These are phyloP conservation scores for Fusarium sacchari DNA, from an alignment of 2,329 filamentous ascomycete genomes.

Conservation along the genomic window DNA sequence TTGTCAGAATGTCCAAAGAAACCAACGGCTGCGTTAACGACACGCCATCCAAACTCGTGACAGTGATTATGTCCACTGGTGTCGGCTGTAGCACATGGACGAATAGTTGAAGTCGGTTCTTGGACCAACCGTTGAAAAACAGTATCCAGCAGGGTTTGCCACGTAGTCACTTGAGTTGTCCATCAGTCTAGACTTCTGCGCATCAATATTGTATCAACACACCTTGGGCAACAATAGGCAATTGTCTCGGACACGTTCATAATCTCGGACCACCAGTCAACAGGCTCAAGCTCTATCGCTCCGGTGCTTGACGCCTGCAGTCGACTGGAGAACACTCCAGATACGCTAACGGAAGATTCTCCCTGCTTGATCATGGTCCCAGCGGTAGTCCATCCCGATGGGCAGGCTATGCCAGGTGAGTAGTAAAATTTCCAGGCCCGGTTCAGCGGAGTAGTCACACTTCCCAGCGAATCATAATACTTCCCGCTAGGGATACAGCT, in stretches of 20 bases:
- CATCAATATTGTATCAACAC: accelerated
- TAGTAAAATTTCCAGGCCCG: background rate
- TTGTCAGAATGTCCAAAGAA: background rate
- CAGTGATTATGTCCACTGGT: background rate
- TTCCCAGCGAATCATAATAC: accelerated
- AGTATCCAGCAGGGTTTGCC: background rate
- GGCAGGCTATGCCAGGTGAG: background rate
- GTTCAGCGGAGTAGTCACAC: background rate
- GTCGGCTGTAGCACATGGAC: background rate
- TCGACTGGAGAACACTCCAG: background rate
- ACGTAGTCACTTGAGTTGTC: background rate
- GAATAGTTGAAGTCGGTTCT: background rate
- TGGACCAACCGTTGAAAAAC: background rate
- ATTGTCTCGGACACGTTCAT: background rate
- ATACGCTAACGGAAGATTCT: background rate
- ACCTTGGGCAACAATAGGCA: conserved; percentile 7
- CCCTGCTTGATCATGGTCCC: background rate
- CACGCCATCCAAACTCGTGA: background rate
- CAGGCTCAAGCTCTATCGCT: background rate
- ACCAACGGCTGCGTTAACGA: background rate
- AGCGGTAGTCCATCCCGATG: background rate
- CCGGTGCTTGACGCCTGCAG: background rate
- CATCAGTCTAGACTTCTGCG: background rate
- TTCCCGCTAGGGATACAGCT: background rate
- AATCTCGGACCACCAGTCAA: background rate